Base-by-base conservation (phyloP, 352 stramenopile genomes). In the Thraustotheca clavata region DNA sequence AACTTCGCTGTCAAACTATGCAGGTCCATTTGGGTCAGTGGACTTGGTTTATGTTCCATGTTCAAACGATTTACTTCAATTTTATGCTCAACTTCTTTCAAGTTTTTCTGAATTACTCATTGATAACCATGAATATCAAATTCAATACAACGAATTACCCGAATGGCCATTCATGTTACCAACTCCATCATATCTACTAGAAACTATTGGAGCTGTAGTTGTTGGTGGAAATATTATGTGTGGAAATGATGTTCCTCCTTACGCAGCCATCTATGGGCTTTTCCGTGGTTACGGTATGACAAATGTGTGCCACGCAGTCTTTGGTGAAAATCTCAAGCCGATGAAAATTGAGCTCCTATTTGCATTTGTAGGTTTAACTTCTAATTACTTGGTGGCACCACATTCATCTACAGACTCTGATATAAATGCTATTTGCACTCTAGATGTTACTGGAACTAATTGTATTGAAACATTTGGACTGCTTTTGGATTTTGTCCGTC, bases 21-120 rank as follows among this genome's bases (percentile, higher is more conserved):
- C 59, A 1, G 59, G 59, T 4, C n/a, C 59, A 5, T 60, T 67
- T 39, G 59, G 59, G 27, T n/a, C 41, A 5, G 22, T 67, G 18
- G 59, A 67, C 39, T 59, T 59, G 41, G 12, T 29, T 4, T 59
- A 38, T 22, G 24, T 67, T 14, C 6, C n/a, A 32, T 50, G 16
- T 16, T 34, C 59, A 20, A 9, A 5, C 0, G 24, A 7, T 8
- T 35, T 67, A 32, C 16, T 0, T 16, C 4, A 12, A 16, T 5
- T 50, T 0, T 52, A n/a, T 18, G 18, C 7, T 11, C 14, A n/a
- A 18, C 22, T 52, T 4, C 8, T 38, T 6, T 9, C n/a, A 7
- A 24, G 5, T 7, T 24, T 67, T n/a, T 46, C 29, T 32, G 16
- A 7, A 5, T 3, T 67, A 0, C 20, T 59, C 11, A 4, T 41